Evolutionary conservation across 768 basidiomycete species (phyloP), one percentile per base, ranked within the genome.

Genomic region (Dioszegia aurantiaca): DNA sequence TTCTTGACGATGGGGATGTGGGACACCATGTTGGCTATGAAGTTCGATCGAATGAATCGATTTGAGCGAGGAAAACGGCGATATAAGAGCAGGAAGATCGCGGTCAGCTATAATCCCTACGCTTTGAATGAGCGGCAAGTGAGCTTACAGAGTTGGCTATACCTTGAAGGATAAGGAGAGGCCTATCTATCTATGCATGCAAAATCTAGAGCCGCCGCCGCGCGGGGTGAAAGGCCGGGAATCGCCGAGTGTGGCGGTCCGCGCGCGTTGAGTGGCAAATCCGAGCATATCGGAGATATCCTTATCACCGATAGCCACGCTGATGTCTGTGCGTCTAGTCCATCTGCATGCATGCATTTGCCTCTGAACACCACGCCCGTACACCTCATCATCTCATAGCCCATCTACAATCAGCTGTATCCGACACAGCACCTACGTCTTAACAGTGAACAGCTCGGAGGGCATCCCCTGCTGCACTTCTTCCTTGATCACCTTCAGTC

Each of bases 381-480:
- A n/a, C n/a, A n/a, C n/a, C n/a, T n/a, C n/a, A n/a, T n/a, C n/a
- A 62, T 21, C 55, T 4, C 23, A 62, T 21, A 31, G 56, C 60
- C 60, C 60, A 62, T 3, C 60, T 62, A 19, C 28, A 3, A 28
- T 56, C 37, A 61, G 42, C 54, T 42, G 3, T 12, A 17, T 51
- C n/a, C 3, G 11, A 17, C 47, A 27, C 36, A 2, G 16, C 19
- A 72, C 79, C 67, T 63, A 90, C 91, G 89, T 89, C 81, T 89
- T 91, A 1, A 97, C 92, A 26, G 81, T 80, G 74, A 86, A 95
- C 55, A 97, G 71, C 16, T 85, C 90, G 45, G 79, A 81, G 0
- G 90, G 90, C 46, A 98, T 83, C 1, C 94, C 94, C 8, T 83
- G 78, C 70, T 99, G 94, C 0, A 88, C 78, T 65, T 88, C 82